phyloP scores from a whole-genome alignment of 140 eudicot genomes.

The Bidens hawaiensis region DNA sequence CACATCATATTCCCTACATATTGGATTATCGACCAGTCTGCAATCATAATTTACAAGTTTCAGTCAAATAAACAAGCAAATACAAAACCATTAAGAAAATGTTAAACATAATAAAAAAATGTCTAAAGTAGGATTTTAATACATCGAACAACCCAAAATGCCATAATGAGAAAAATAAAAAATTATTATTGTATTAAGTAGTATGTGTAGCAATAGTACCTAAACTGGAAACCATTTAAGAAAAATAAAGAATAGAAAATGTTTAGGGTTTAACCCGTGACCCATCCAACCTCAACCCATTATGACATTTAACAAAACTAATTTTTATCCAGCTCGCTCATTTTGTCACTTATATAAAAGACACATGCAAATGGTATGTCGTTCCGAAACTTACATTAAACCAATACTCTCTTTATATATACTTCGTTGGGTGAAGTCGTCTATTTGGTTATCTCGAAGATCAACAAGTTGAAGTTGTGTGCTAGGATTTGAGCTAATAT shows the following conservation, averaged over 20 bases:
- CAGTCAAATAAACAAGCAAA: background rate
- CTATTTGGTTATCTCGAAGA: conserved; percentile 38
- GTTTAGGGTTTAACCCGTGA: background rate
- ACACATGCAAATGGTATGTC: background rate
- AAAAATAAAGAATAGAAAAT: no score
- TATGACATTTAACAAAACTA: background rate
- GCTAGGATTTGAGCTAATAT: conserved; percentile 44
- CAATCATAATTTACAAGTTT: conserved; percentile 4
- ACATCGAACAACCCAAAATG: no score
- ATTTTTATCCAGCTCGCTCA: background rate
- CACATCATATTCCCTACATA: conserved; percentile 33
- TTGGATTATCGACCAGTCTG: conserved; percentile 54
- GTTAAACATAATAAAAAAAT: no score
- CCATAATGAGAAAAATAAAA: no score
- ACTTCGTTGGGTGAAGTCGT: conserved; percentile 22
- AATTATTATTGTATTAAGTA: no score
- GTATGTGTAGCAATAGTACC: no score
- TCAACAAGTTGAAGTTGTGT: conserved; percentile 52
- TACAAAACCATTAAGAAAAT: background rate
- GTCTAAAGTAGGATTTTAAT: no score
- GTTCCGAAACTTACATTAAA: conserved; percentile 34
- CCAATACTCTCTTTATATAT: conserved; percentile 14
- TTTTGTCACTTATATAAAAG: background rate
- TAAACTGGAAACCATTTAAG: background rate
- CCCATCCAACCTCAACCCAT: background rate